Percentiles rank a stretch among this genome's conserved stretches.
Conservation (phyloP, 108 stramenopile species). For the Chaetoceros muelleri region DNA sequence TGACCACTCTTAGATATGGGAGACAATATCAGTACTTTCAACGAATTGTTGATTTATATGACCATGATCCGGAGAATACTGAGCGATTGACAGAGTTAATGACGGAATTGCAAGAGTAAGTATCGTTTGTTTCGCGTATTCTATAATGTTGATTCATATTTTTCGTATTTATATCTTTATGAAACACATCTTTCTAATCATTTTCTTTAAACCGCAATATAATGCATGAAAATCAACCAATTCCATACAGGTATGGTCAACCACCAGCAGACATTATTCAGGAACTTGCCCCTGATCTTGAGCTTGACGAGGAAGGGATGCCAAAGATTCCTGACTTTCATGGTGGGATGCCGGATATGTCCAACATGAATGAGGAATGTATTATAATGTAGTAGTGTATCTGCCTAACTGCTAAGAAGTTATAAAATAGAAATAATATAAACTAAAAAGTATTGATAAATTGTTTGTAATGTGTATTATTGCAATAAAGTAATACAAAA, state of each 20-base stretch:
- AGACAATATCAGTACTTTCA: slow-evolving; percentile 89
- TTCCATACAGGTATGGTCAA: slow-evolving; percentile 76
- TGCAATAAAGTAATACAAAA: too few relatives aligned
- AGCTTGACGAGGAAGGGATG: slow-evolving; percentile 89
- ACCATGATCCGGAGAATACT: slow-evolving; percentile 86
- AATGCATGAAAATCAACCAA: background rate
- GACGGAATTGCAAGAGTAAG: slow-evolving; percentile 86
- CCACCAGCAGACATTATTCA: slow-evolving; percentile 92
- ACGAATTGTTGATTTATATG: slow-evolving; percentile 80
- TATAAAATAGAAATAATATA: too few relatives aligned
- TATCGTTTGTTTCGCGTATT: background rate
- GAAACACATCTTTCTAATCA: background rate
- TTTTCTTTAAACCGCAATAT: background rate
- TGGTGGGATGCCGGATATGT: slow-evolving; percentile 14
- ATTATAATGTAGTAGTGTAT: too few relatives aligned
- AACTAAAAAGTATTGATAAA: too few relatives aligned
- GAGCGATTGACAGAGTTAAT: slow-evolving; percentile 78
- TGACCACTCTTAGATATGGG: slow-evolving; percentile 38
- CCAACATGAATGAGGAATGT: slow-evolving; percentile 8
- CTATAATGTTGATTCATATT: background rate
- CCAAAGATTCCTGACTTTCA: too few relatives aligned
- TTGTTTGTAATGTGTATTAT: too few relatives aligned
- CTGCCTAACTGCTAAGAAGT: too few relatives aligned
- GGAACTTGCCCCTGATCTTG: slow-evolving; percentile 93
- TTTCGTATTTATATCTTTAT: background rate